A percentile compares a stretch with the other conserved stretches of the same genome.
phyloP scores from a whole-genome alignment of 2,329 filamentous ascomycete species.

The Xylaria sp. region DNA sequence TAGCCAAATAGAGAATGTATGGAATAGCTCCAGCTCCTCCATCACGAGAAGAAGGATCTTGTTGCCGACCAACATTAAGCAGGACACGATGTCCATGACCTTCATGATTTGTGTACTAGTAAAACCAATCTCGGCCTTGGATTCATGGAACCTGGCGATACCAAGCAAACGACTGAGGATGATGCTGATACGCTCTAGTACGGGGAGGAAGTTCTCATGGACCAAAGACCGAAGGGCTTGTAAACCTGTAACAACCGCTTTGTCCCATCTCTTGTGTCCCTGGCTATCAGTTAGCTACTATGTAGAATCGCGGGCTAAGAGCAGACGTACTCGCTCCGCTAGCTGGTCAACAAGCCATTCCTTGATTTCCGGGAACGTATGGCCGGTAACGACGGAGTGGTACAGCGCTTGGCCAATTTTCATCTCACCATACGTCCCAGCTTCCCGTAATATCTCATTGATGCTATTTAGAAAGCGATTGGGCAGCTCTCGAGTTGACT shows the following conservation, averaged over 20 bases:
- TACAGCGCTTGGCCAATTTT: slow-evolving; percentile 80
- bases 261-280: slow-evolving; percentile 96
- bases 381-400: slow-evolving; percentile 84
- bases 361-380: slow-evolving; percentile 77
- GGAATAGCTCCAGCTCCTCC: slow-evolving; percentile 81
- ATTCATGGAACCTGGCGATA: slow-evolving; percentile 81
- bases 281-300: slow-evolving; percentile 50
- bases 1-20: slow-evolving; percentile 84
- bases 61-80: slow-evolving; percentile 79
- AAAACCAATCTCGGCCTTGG: slow-evolving; percentile 73
- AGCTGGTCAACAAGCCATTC: slow-evolving; percentile 92
- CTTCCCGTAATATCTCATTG: slow-evolving; percentile 77
- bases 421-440: slow-evolving; percentile 64
- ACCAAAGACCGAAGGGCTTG: slow-evolving; percentile 79
- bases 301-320: not conserved
- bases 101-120: slow-evolving; percentile 70
- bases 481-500: slow-evolving; percentile 82
- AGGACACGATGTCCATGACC: slow-evolving; percentile 76
- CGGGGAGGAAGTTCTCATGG: slow-evolving; percentile 89
- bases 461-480: slow-evolving; percentile 80
- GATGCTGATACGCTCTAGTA: slow-evolving; percentile 82
- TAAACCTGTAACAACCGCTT: slow-evolving; percentile 80
- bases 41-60: slow-evolving; percentile 76
- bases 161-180: slow-evolving; percentile 85
- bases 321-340: slow-evolving; percentile 73